phyloP scores from a whole-genome alignment of 129 eudicot species.

The Lactuca saligna region DNA sequence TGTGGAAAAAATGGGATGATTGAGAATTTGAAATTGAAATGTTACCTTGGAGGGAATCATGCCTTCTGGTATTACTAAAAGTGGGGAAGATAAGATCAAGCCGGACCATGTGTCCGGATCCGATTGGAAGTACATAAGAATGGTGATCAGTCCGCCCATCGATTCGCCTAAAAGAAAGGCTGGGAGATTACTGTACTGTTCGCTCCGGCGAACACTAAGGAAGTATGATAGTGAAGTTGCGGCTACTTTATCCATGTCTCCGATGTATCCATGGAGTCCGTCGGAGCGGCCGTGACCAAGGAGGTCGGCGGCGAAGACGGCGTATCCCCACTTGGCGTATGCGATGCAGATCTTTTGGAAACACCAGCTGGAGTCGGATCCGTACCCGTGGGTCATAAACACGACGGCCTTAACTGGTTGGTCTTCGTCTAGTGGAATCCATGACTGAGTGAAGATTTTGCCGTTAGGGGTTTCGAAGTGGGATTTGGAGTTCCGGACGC shows the following conservation, averaged over 20 bases:
- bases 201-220: constrained; percentile 53
- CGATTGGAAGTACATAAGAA: constrained; percentile 75
- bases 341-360: constrained; percentile 77
- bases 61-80: constrained; percentile 59
- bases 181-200: constrained; percentile 49
- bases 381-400: constrained; percentile 83
- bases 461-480: constrained; percentile 64
- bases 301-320: constrained; percentile 76
- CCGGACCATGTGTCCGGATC: constrained; percentile 70
- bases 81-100: constrained; percentile 64
- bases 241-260: constrained; percentile 56
- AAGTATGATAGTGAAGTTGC: constrained; percentile 50
- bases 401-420: constrained; percentile 58
- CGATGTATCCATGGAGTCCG: constrained; percentile 68
- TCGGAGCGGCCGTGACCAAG: constrained; percentile 85
- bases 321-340: constrained; percentile 78
- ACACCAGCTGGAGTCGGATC: constrained; percentile 73
- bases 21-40: neutral
- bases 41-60: constrained; percentile 77
- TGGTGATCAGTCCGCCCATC: constrained; percentile 69
- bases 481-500: constrained; percentile 62
- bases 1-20: neutral
- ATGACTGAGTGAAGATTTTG: constrained; percentile 74
- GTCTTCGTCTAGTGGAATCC: constrained; percentile 44
- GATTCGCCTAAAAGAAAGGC: constrained; percentile 79